Evolutionary conservation across 257 asterid genomes (phyloP).

Genomic region (Solanum gracilifrons): DNA sequence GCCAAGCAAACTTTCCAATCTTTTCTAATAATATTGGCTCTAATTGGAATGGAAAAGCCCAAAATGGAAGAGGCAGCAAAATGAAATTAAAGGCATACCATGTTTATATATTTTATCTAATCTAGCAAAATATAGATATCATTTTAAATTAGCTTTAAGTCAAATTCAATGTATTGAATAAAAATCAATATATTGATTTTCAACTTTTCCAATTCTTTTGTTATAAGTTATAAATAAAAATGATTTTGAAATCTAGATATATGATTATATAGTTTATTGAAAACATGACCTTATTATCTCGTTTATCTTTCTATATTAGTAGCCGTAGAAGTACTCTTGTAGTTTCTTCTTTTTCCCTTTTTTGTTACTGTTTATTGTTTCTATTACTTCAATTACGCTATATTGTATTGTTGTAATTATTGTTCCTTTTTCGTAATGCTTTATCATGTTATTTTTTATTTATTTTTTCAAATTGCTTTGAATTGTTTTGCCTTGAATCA

Average conservation of each 20-base stretch:
- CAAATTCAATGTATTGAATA: background rate
- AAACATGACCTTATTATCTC: fast-evolving
- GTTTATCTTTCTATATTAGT: too few relatives aligned
- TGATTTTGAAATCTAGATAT: background rate
- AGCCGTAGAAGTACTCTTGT: background rate
- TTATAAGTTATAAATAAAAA: background rate
- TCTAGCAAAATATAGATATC: background rate
- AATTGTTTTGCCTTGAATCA: background rate
- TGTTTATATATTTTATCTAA: background rate
- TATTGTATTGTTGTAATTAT: background rate
- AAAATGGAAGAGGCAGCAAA: background rate
- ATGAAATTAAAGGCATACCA: background rate
- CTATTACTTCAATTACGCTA: background rate
- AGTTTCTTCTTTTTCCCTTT: background rate
- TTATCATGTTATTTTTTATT: background rate
- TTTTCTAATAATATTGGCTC: background rate
- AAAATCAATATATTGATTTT: background rate
- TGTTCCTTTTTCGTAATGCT: background rate
- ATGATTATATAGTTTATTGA: background rate
- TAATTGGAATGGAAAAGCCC: background rate
- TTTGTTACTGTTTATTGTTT: background rate
- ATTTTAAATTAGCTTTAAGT: background rate
- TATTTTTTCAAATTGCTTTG: too few relatives aligned
- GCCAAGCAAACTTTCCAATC: background rate
- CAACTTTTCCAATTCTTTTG: background rate